Evolutionary conservation across 1,284 basidiomycete genomes (phyloP), one percentile per base, ranked within the genome.

Genomic region (Malassezia restricta): DNA sequence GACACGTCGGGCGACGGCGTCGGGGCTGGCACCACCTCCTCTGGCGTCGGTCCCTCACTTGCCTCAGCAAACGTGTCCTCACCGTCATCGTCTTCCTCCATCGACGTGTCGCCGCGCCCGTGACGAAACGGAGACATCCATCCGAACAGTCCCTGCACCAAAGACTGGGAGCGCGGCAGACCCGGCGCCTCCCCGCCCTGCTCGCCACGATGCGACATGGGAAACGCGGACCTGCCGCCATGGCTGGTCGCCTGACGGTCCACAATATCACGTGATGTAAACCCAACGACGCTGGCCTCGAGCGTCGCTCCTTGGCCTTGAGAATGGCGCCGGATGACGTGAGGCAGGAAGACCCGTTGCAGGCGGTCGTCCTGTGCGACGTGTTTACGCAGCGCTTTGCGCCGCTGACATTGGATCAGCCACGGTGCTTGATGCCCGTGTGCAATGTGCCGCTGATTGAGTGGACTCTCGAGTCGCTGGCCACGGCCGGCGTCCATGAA

Each of bases 391-490:
- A 84, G 65, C 82, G 88, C 56, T 91, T 94, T 71, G 80, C 85
- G 58, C 91, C 91, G 14, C 79, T 95, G 17, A 92, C 87, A 31
- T 51, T 61, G 12, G 61, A 63, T 42, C 53, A 43, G 14, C 66
- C 65, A 6, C 33, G 50, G 50, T 92, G 87, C 75, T 79, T 98
- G 8, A 78, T 98, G 17, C 92, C 92, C 0, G 81, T 98, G 58
- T 91, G 90, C 76, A 92, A 92, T 71, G 85, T 86, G 1, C 86
- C 91, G 4, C 77, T 99, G 32, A 79, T 99, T 30, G 84, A 89
- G 64, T 96, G 91, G 89, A 95, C 92, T 2, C 83, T 98, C 58
- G 92, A 98, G 75, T 85, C 85, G 68, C 80, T 98, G 42, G 83
- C 87, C 30, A 78, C 90, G 15, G 87, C 88, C 31, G 89, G 89